These are phyloP conservation scores for Zygnema circumcarinatum DNA, from an alignment of 139 green algal species.

Conservation along the genomic window DNA sequence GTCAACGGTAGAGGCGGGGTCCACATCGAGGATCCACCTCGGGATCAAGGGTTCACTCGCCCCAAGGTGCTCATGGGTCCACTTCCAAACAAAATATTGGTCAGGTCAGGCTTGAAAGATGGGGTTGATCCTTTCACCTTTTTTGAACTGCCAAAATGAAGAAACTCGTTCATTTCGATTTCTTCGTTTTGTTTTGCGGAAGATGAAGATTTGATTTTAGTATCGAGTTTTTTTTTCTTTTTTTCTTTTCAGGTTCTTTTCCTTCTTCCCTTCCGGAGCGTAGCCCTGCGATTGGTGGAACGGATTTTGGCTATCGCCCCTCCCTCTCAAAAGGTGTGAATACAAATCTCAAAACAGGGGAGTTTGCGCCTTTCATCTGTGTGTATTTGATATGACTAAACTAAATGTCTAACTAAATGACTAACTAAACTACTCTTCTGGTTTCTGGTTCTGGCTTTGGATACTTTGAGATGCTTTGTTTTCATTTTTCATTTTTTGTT, in stretches of 20 bases:
- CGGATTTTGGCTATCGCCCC: constrained; percentile 80
- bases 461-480: too few relatives aligned
- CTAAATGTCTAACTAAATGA: too few relatives aligned
- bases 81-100: too few relatives aligned
- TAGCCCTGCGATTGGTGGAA: constrained; percentile 71
- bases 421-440: background rate
- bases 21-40: background rate
- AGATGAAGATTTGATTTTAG: too few relatives aligned
- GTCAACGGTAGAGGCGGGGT: background rate
- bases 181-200: too few relatives aligned
- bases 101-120: too few relatives aligned
- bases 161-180: too few relatives aligned
- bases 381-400: too few relatives aligned
- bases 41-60: constrained; percentile 88
- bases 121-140: too few relatives aligned
- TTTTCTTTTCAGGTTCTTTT: constrained; percentile 80
- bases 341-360: constrained; percentile 14
- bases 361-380: constrained; percentile 8
- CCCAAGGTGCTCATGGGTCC: constrained; percentile 67
- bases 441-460: background rate
- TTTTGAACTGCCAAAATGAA: too few relatives aligned
- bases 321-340: constrained; percentile 42
- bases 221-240: too few relatives aligned
- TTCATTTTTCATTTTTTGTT: too few relatives aligned
- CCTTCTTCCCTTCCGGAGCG: constrained; percentile 85